phyloP scores from a whole-genome alignment of 129 eudicot species.

The Sambucus nigra region DNA sequence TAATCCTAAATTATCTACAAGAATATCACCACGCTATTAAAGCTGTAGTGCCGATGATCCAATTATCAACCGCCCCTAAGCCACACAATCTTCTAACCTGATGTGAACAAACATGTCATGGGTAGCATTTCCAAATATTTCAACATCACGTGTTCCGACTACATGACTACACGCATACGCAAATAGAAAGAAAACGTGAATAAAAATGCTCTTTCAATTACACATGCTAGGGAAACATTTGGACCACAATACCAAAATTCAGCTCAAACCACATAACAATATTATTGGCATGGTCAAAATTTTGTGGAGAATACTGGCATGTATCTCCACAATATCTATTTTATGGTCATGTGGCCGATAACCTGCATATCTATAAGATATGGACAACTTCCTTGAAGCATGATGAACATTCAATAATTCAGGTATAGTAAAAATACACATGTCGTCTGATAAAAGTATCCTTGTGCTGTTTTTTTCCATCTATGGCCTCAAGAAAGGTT shows the following conservation, averaged over 20 bases:
- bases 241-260: not conserved
- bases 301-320: not conserved
- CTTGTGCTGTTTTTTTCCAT: not conserved
- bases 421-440: not conserved
- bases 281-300: not conserved
- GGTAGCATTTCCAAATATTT: no score
- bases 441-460: not conserved
- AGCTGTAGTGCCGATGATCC: no score
- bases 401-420: not conserved
- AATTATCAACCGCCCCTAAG: no score
- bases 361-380: not conserved
- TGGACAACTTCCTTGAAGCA: not conserved
- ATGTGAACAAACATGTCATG: no score
- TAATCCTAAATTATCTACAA: no score
- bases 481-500: not conserved
- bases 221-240: not conserved
- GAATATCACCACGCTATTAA: no score
- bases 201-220: no score
- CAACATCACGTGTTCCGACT: no score
- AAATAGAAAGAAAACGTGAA: not conserved
- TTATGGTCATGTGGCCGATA: not conserved
- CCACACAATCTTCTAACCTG: no score
- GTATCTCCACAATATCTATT: not conserved
- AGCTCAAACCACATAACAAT: not conserved
- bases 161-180: no score